Percentiles rank a stretch among this genome's conserved stretches.
Conservation (phyloP, 805 yeast genomes). For the Saccharomyces mikatae region DNA sequence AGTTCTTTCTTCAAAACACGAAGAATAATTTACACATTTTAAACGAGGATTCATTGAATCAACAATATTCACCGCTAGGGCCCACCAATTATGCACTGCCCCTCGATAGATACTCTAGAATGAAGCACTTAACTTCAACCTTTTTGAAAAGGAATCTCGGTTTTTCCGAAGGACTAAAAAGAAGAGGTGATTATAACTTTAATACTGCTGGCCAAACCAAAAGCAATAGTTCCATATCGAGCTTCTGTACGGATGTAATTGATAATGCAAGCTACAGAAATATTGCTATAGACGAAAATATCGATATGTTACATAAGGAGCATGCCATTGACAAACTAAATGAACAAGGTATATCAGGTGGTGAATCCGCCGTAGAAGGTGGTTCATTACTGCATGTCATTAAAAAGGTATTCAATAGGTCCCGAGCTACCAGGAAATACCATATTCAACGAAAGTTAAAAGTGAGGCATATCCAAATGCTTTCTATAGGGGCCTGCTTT, state of each 20-base stretch:
- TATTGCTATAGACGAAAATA: constrained; percentile 15
- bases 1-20: constrained; percentile 10
- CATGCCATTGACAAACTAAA: not conserved
- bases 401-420: not conserved
- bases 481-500: constrained; percentile 58
- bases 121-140: constrained; percentile 1
- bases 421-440: constrained; percentile 14
- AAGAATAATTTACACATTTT: constrained; percentile 15
- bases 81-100: constrained; percentile 2
- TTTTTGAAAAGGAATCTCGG: not conserved
- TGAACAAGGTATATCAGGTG: not conserved
- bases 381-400: constrained; percentile 8
- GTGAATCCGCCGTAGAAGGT: not conserved
- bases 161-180: not conserved
- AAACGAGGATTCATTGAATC: constrained; percentile 9
- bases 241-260: constrained; percentile 11
- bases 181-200: not conserved
- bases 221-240: not conserved
- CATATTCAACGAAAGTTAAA: constrained; percentile 42
- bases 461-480: constrained; percentile 52
- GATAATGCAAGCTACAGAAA: constrained; percentile 18
- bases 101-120: constrained; percentile 1
- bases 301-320: constrained; percentile 38
- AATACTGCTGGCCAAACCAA: not conserved
- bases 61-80: constrained; percentile 5